Evolutionary conservation across 2,329 filamentous ascomycete genomes (phyloP).

Genomic region (Pseudomassariella vexata): DNA sequence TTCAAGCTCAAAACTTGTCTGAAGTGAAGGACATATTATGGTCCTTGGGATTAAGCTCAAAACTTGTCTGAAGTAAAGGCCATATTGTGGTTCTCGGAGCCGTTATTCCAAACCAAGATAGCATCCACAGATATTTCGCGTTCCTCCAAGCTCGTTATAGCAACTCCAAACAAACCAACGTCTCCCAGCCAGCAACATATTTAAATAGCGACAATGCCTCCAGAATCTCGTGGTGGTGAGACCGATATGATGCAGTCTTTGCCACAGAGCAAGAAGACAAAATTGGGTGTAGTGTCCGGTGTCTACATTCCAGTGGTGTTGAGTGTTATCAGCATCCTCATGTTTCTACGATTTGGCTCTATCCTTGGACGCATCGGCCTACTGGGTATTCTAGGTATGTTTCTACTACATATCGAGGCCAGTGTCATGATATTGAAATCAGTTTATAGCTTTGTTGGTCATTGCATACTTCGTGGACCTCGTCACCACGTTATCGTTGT

Average conservation of each 20-base stretch:
- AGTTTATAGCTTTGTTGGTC: conserved; percentile 57
- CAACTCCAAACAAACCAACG: too few species aligned
- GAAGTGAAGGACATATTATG: too few species aligned
- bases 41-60: too few species aligned
- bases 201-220: conserved; percentile 16
- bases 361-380: conserved; percentile 77
- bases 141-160: too few species aligned
- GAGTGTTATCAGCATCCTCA: conserved; percentile 84
- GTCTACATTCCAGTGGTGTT: conserved; percentile 86
- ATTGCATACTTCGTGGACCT: conserved; percentile 76
- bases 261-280: conserved; percentile 37
- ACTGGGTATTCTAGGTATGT: conserved; percentile 69
- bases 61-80: too few species aligned
- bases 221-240: conserved; percentile 14
- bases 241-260: conserved; percentile 25
- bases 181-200: too few species aligned
- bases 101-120: too few species aligned
- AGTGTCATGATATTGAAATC: too few species aligned
- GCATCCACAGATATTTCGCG: too few species aligned
- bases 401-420: conserved; percentile 3
- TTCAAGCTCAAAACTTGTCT: too few species aligned
- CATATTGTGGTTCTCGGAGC: too few species aligned
- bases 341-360: conserved; percentile 85
- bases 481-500: conserved; percentile 80
- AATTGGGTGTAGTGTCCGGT: conserved; percentile 71